Percentiles rank a stretch among this genome's conserved stretches.
These are phyloP conservation scores for Populus ilicifolia DNA, from an alignment of 345 rosid genomes.

Conservation along the genomic window DNA sequence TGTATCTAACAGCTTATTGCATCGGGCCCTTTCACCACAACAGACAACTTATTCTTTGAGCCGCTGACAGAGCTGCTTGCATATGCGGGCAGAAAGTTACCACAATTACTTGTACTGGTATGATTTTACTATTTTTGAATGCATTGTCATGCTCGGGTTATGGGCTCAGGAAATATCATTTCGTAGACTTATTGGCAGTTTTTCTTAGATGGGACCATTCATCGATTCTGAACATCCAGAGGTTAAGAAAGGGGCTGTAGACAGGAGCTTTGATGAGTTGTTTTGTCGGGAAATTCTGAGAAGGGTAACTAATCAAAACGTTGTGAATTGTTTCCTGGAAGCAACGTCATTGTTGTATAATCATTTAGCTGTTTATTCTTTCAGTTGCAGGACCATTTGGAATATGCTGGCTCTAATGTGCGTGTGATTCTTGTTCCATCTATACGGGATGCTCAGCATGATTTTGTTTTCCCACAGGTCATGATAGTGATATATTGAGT, in stretches of 20 bases:
- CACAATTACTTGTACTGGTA: constrained; percentile 81
- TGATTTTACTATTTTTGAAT: background rate
- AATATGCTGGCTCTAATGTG: constrained; percentile 64
- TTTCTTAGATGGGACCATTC: constrained; percentile 83
- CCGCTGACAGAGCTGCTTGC: constrained; percentile 80
- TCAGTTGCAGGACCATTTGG: constrained; percentile 85
- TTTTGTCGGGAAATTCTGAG: constrained; percentile 57
- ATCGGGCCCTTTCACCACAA: constrained; percentile 84
- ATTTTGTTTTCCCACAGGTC: constrained; percentile 95
- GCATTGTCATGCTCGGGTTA: background rate
- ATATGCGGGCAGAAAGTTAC: constrained; percentile 73
- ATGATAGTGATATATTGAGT: background rate
- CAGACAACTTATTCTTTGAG: constrained; percentile 80
- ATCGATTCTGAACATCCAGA: constrained; percentile 87
- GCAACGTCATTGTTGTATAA: background rate
- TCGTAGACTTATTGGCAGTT: constrained; percentile 14
- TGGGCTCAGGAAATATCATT: constrained; percentile 2
- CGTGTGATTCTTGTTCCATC: constrained; percentile 76
- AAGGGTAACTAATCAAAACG: constrained; percentile 45
- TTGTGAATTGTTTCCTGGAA: constrained; percentile 5
- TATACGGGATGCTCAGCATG: constrained; percentile 83
- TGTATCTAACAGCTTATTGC: constrained; percentile 60
- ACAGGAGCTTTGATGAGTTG: constrained; percentile 58
- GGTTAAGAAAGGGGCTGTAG: constrained; percentile 59
- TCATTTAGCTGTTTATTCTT: constrained; percentile 3